Conservation (phyloP, 768 basidiomycete species). For the Termitomyces sp. region DNA sequence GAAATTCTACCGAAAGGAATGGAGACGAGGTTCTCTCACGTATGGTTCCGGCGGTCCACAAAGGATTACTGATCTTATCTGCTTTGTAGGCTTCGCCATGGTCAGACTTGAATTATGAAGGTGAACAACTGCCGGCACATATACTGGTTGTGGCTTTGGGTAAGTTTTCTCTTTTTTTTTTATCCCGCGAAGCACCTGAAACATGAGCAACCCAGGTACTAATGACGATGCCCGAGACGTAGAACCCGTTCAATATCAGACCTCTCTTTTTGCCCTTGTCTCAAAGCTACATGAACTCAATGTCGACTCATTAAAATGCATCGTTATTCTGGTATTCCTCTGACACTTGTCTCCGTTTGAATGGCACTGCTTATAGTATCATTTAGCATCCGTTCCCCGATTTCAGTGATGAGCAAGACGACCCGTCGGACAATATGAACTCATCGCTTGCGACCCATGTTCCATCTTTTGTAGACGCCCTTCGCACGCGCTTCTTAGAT, state of each 20-base stretch:
- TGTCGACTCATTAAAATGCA: neutral
- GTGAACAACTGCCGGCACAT: neutral
- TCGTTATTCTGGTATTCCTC: constrained; percentile 2
- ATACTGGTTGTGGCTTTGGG: constrained; percentile 5
- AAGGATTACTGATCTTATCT: neutral
- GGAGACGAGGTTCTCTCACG: neutral
- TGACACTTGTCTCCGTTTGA: neutral
- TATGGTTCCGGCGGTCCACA: neutral
- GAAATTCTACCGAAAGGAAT: constrained; percentile 1
- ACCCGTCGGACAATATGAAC: neutral
- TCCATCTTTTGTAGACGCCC: neutral
- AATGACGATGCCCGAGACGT: constrained; percentile 8
- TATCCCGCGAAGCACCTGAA: neutral
- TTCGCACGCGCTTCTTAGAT: neutral
- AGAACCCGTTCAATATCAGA: neutral
- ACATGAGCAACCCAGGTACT: neutral
- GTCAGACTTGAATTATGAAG: neutral
- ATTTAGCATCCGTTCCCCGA: constrained; percentile 6
- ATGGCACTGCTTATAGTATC: neutral
- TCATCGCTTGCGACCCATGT: neutral
- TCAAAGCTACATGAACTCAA: neutral
- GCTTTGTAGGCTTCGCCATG: neutral
- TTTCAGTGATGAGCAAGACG: constrained; percentile 1
- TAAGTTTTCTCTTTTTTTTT: neutral
- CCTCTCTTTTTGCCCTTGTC: neutral